Evolutionary conservation across 495 filamentous ascomycete species (phyloP).

Genomic region (Corynascus novoguineensis): DNA sequence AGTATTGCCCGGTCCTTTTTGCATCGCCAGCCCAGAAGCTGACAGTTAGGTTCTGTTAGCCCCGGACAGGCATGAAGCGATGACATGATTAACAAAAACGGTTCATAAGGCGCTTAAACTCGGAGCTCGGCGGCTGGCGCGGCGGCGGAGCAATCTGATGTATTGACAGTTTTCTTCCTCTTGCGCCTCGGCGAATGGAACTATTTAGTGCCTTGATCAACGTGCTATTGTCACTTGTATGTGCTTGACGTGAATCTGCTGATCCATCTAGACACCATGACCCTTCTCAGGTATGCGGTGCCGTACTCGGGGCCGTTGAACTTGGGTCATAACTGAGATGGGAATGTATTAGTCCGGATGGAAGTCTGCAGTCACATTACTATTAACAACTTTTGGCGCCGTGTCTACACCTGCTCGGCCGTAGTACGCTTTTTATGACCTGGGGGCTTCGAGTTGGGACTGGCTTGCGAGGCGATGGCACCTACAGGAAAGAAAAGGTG

Average conservation of each 20-base stretch:
- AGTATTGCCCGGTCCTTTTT: background rate
- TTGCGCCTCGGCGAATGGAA: conserved; percentile 9
- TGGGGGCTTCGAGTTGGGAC: no score
- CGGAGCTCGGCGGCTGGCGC: conserved; percentile 1
- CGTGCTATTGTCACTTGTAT: background rate
- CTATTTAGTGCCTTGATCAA: background rate
- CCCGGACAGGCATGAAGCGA: background rate
- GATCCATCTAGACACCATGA: background rate
- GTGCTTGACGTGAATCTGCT: background rate
- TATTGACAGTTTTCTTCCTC: conserved; percentile 9
- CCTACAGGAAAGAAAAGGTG: no score
- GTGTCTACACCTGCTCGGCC: no score
- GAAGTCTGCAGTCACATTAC: no score
- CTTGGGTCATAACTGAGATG: no score
- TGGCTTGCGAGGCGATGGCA: no score
- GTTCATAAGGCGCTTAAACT: background rate
- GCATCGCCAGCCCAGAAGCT: background rate
- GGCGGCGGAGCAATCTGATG: conserved; percentile 9
- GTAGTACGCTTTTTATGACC: no score
- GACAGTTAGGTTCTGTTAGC: background rate
- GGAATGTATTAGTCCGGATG: no score
- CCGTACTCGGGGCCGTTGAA: no score
- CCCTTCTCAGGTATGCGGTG: background rate
- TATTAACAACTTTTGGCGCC: no score
- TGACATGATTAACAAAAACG: conserved; percentile 2